phyloP scores from a whole-genome alignment of 176 grass and related monocot species.

The Oryza officinalis region DNA sequence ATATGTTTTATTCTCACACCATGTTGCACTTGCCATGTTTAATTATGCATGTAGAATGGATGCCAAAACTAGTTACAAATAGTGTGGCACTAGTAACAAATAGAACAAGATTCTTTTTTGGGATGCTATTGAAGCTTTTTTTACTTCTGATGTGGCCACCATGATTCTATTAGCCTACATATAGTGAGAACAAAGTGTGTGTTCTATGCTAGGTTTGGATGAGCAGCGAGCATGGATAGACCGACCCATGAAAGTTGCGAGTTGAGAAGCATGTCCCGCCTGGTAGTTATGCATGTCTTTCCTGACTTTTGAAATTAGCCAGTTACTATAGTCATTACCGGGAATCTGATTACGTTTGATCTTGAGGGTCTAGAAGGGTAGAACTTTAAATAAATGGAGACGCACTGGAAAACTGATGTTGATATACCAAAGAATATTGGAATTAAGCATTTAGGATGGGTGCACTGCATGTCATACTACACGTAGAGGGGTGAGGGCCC shows the following conservation, averaged over 20 bases:
- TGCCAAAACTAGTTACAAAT: neutral
- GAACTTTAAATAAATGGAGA: constrained; percentile 6
- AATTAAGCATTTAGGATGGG: neutral
- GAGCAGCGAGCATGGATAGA: constrained; percentile 11
- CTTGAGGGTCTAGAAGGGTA: neutral
- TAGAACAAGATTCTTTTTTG: neutral
- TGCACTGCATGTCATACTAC: neutral
- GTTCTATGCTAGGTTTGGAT: neutral
- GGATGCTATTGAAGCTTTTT: constrained; percentile 3
- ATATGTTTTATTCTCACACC: neutral
- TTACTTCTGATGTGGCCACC: neutral
- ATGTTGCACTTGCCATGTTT: constrained; percentile 21
- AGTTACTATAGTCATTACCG: neutral
- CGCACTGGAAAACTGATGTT: neutral
- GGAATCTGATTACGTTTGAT: neutral
- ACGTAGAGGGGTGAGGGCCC: neutral
- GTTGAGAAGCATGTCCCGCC: neutral
- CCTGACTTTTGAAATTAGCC: neutral
- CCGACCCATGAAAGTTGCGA: neutral
- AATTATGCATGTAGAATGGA: constrained; percentile 21
- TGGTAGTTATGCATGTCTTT: constrained; percentile 10
- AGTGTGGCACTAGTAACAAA: neutral
- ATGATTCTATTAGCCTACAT: constrained; percentile 21
- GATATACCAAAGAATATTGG: neutral
- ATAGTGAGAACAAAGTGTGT: neutral